These are phyloP conservation scores for Stentor coeruleus DNA, from an alignment of 73 alveolate genomes.

Conservation along the genomic window DNA sequence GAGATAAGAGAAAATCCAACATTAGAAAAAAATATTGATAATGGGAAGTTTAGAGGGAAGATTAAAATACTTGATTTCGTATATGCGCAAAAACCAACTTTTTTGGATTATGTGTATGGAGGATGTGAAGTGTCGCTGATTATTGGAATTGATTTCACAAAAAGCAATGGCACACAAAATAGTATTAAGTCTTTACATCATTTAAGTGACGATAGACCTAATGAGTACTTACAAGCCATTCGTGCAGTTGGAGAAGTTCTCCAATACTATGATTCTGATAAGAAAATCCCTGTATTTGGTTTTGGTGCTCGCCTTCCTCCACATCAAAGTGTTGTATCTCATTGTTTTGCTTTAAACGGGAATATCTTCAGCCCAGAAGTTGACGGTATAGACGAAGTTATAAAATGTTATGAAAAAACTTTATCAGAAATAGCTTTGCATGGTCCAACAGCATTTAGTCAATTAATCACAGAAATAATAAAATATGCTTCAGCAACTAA, in stretches of 20 bases:
- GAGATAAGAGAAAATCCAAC: not conserved
- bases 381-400: constrained; percentile 79
- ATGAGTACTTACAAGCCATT: constrained; percentile 77
- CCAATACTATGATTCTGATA: constrained; percentile 86
- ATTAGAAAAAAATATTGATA: not conserved
- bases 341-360: constrained; percentile 93
- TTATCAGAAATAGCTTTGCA: constrained; percentile 50
- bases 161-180: constrained; percentile 74
- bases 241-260: constrained; percentile 74
- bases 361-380: constrained; percentile 80
- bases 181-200: constrained; percentile 61
- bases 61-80: not conserved
- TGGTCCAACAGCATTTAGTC: constrained; percentile 93
- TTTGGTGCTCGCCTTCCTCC: constrained; percentile 91
- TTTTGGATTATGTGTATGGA: constrained; percentile 79
- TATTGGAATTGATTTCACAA: constrained; percentile 88
- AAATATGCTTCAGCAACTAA: constrained; percentile 59
- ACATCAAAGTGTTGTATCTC: constrained; percentile 55
- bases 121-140: constrained; percentile 85
- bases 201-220: constrained; percentile 39
- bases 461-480: constrained; percentile 43
- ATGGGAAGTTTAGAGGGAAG: not conserved
- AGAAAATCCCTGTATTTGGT: constrained; percentile 88
- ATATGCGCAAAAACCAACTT: constrained; percentile 49
- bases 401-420: constrained; percentile 73